Base-by-base conservation (phyloP, 495 filamentous ascomycete genomes). In the Cairneyella variabilis region DNA sequence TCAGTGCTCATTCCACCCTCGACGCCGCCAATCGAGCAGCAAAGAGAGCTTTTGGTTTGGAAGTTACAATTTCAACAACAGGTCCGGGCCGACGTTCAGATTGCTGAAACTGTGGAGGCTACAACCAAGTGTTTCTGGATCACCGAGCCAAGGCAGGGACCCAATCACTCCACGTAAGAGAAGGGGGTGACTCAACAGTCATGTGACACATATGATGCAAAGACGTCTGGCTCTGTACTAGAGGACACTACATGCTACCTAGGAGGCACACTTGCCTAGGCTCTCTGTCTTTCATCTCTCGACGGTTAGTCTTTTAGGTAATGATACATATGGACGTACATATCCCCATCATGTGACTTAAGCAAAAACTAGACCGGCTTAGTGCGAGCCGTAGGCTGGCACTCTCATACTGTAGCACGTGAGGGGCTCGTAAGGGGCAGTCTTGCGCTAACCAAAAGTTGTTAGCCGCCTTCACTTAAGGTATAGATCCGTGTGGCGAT, bases 51-150 rank as follows among this genome's bases (percentile, higher is more conserved):
- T 32, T 32, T 40, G 37, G 37, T 40, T 40, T 40, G 16, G 37
- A 40, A 40, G 11, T 40, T 40, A 40, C 37, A 40, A 42, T 42
- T 42, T 42, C 16, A 42, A 42, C 20, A 23, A 42, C 20, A 42
- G 16, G 12, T 9, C 39, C 12, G 20, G 39, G 22, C 39, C 39
- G 16, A 42, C 39, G 6, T 22, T 42, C 22, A 42, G 39, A 42
- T 42, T 42, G 20, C 20, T 42, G 39, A 42, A 42, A 23, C 39
- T 42, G 16, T 42, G 39, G 20, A 42, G 20, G 39, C 39, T 20
- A 42, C 39, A 42, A 42, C 39, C 39, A 42, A 18, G 39, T 42
- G 6, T 42, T 42, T 42, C 39, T 42, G 20, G 17, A 42, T 42
- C 39, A 5, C 39, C 39, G 21, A 42, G 16, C 39, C 39, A 42